These are phyloP conservation scores for Exserohilum rostratum DNA, from an alignment of 2,329 filamentous ascomycete genomes.

Conservation along the genomic window DNA sequence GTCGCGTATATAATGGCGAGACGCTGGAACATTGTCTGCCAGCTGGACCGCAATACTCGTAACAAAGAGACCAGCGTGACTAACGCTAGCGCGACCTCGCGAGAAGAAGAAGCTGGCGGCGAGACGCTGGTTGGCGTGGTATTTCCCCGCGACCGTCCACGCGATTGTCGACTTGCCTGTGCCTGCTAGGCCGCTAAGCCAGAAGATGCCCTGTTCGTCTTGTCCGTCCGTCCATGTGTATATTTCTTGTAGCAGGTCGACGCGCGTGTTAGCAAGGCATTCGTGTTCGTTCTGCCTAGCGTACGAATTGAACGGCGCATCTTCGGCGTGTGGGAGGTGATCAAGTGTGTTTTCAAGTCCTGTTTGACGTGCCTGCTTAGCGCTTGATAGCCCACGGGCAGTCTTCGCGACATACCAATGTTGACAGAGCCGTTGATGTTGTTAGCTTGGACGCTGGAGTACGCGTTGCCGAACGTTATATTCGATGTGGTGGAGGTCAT, in stretches of 20 bases:
- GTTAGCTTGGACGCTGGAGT: neutral
- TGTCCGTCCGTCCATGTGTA: slow-evolving; percentile 22
- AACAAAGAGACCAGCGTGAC: slow-evolving; percentile 17
- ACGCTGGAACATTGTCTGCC: slow-evolving; percentile 1
- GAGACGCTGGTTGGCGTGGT: no score
- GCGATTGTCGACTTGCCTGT: no score
- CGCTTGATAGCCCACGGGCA: neutral
- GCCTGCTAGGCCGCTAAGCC: slow-evolving; percentile 37
- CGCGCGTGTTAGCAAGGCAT: slow-evolving; percentile 33
- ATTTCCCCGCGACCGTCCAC: no score
- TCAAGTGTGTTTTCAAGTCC: slow-evolving; percentile 1
- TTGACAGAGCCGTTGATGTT: neutral
- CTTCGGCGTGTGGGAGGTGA: slow-evolving; percentile 8
- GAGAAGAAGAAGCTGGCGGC: no score
- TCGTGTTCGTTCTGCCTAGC: slow-evolving; percentile 22
- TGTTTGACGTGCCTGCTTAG: slow-evolving; percentile 1
- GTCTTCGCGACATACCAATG: neutral
- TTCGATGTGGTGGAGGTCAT: slow-evolving; percentile 3
- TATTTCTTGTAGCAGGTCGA: slow-evolving; percentile 31
- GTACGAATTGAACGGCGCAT: slow-evolving; percentile 31
- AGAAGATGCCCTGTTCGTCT: slow-evolving; percentile 32
- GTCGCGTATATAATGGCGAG: slow-evolving; percentile 7
- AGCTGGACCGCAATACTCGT: slow-evolving; percentile 11
- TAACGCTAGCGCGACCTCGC: slow-evolving; percentile 20
- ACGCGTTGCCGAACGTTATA: neutral